These are phyloP conservation scores for Inga leiocalycina DNA, from an alignment of 306 rosid species.

Conservation along the genomic window DNA sequence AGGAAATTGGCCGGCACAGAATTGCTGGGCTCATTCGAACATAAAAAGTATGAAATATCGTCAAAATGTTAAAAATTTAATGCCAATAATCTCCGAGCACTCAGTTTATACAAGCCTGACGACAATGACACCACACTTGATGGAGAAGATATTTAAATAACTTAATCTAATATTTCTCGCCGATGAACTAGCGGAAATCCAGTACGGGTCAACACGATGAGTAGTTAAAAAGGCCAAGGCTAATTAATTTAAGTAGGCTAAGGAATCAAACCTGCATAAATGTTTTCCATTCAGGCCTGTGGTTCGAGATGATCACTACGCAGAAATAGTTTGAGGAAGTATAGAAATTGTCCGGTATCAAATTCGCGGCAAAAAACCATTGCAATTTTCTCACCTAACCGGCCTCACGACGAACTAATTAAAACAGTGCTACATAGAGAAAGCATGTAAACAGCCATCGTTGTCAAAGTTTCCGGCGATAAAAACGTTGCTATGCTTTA, in stretches of 20 bases:
- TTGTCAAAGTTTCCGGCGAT: background rate
- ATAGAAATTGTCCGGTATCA: background rate
- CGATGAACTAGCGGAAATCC: background rate
- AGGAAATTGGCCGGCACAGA: too few relatives aligned
- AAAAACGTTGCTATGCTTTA: background rate
- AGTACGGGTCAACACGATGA: background rate
- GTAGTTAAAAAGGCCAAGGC: background rate
- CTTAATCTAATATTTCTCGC: background rate
- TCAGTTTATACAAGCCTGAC: too few relatives aligned
- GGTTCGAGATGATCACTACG: background rate
- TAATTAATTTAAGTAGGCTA: background rate
- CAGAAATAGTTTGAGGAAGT: background rate
- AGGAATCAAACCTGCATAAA: background rate
- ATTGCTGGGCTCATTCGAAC: too few relatives aligned
- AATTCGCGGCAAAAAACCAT: background rate
- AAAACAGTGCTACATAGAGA: background rate
- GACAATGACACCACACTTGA: too few relatives aligned
- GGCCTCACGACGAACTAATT: too few relatives aligned
- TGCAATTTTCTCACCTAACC: background rate
- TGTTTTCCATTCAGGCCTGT: background rate
- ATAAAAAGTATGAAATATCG: too few relatives aligned
- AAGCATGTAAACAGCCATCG: background rate
- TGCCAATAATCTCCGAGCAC: too few relatives aligned
- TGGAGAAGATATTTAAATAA: background rate
- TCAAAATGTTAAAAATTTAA: too few relatives aligned